phyloP scores from a whole-genome alignment of 257 asterid species.

The Fraxinus americana region DNA sequence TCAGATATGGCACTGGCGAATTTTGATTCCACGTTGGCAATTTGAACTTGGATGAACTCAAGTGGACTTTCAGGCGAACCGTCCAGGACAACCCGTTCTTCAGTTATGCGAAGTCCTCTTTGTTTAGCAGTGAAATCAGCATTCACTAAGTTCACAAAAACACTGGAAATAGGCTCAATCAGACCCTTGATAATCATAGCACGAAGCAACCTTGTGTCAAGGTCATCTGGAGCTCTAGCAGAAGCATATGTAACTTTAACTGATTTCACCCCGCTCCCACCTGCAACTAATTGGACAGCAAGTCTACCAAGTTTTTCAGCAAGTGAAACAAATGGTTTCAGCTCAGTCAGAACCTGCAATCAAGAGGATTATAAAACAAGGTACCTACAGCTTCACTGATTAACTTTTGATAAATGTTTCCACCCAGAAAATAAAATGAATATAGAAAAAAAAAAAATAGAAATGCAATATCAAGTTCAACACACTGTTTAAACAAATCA shows the following conservation, averaged over 20 bases:
- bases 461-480: background rate
- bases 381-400: background rate
- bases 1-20: slow-evolving; percentile 69
- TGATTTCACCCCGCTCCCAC: slow-evolving; percentile 65
- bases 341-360: slow-evolving; percentile 59
- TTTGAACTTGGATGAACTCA: slow-evolving; percentile 65
- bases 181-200: slow-evolving; percentile 76
- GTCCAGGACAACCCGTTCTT: slow-evolving; percentile 58
- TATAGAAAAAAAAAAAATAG: background rate
- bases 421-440: background rate
- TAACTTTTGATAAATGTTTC: background rate
- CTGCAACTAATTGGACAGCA: slow-evolving; percentile 68
- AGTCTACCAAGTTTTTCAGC: slow-evolving; percentile 74
- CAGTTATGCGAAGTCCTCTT: slow-evolving; percentile 64
- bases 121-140: slow-evolving; percentile 80
- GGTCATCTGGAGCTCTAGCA: slow-evolving; percentile 73
- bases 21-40: slow-evolving; percentile 67
- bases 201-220: slow-evolving; percentile 65
- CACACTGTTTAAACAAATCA: background rate
- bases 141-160: slow-evolving; percentile 58
- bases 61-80: slow-evolving; percentile 68
- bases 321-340: slow-evolving; percentile 58
- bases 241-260: slow-evolving; percentile 63
- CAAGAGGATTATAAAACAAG: slow-evolving; percentile 5
- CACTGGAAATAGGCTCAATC: slow-evolving; percentile 65